Conservation (phyloP, 495 filamentous ascomycete species). For the Neurospora sp. region DNA sequence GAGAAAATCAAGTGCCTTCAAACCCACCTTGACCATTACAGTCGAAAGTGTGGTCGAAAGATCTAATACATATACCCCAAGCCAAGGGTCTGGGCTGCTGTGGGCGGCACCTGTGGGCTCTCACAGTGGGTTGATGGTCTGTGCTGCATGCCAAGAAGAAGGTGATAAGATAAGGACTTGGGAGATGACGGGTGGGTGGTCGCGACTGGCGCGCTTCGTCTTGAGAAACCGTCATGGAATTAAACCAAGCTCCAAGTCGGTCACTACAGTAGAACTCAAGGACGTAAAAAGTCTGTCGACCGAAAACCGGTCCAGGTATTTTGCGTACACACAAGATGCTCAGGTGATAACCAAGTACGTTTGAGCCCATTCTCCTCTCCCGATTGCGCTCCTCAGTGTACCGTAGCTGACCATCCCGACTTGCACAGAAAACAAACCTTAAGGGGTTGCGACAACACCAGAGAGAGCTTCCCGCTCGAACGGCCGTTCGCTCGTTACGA, state of each 20-base stretch:
- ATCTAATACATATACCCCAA: constrained; percentile 16
- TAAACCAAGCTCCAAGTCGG: neutral
- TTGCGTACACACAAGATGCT: neutral
- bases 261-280: neutral
- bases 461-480: neutral
- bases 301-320: neutral
- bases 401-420: neutral
- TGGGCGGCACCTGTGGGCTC: neutral
- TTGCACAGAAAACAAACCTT: neutral
- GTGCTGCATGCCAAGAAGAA: neutral
- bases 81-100: neutral
- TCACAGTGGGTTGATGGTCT: neutral
- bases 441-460: neutral
- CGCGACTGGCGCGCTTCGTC: neutral
- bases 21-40: constrained; percentile 41
- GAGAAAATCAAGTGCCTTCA: constrained; percentile 39
- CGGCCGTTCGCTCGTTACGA: neutral
- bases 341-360: neutral
- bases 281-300: neutral
- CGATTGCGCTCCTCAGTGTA: neutral
- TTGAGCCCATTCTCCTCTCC: neutral
- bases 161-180: neutral
- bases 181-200: neutral
- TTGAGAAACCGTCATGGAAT: neutral
- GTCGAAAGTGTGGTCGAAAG: constrained; percentile 11